A percentile compares a stretch with the other conserved stretches of the same genome.
These are phyloP conservation scores for Penicillium simplicissimum DNA, from an alignment of 495 filamentous ascomycete species.

Conservation along the genomic window DNA sequence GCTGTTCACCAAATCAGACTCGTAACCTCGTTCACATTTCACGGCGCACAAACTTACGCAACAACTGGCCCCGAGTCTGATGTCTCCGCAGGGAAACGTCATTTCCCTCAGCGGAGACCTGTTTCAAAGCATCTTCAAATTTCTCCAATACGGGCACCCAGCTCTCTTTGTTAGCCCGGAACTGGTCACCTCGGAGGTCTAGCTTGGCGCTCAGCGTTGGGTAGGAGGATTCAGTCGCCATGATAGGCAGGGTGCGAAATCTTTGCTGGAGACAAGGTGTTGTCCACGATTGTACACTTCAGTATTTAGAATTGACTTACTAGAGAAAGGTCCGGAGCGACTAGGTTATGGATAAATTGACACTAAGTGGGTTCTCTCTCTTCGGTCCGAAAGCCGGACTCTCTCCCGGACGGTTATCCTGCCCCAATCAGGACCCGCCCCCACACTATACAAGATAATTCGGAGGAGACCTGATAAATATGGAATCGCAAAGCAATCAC, in stretches of 20 bases:
- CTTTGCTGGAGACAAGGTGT: neutral
- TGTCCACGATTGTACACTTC: neutral
- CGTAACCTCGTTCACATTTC: neutral
- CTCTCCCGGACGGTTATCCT: neutral
- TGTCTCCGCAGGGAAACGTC: constrained; percentile 24
- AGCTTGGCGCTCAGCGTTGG: constrained; percentile 16
- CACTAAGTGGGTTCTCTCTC: neutral
- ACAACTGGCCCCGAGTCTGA: constrained; percentile 23
- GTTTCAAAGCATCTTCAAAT: constrained; percentile 21
- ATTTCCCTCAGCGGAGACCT: constrained; percentile 23
- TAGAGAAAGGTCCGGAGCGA: neutral
- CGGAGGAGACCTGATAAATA: neutral
- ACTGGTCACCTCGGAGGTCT: constrained; percentile 19
- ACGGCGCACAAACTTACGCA: constrained; percentile 16
- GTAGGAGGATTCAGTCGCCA: constrained; percentile 20
- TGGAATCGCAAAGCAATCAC: neutral
- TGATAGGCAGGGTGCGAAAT: constrained; percentile 1
- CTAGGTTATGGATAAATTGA: neutral
- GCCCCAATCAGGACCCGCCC: neutral
- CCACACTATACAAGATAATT: neutral
- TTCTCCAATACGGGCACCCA: constrained; percentile 22
- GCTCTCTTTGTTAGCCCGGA: constrained; percentile 19
- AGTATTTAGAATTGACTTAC: neutral
- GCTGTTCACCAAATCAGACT: constrained; percentile 6
- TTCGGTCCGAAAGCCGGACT: constrained; percentile 12